Evolutionary conservation across 352 stramenopile species (phyloP).

Genomic region (Globisporangium camurandrum): DNA sequence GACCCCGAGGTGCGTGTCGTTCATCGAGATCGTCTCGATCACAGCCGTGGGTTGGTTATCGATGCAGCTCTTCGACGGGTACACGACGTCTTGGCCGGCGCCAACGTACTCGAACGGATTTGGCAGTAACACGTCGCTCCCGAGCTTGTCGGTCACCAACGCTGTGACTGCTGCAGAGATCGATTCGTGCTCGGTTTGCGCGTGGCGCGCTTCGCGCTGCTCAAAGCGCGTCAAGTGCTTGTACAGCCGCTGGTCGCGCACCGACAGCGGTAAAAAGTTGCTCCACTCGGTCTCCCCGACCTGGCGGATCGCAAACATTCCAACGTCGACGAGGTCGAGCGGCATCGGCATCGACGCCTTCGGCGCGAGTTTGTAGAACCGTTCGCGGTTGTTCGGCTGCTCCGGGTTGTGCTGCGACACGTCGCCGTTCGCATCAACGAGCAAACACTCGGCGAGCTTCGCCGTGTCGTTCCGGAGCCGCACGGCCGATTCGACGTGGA

Average conservation of each 20-base stretch:
- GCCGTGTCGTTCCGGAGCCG: conserved; percentile 74
- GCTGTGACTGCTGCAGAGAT: conserved; percentile 30
- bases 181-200: conserved; percentile 36
- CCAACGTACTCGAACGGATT: conserved; percentile 31
- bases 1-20: conserved; percentile 41
- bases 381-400: conserved; percentile 34
- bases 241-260: conserved; percentile 63
- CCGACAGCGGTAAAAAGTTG: conserved; percentile 60
- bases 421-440: conserved; percentile 45
- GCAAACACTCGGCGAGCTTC: conserved; percentile 66
- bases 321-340: conserved; percentile 60
- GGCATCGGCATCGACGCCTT: conserved; percentile 55
- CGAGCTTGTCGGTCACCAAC: conserved; percentile 61
- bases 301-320: conserved; percentile 77
- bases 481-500: conserved; percentile 63
- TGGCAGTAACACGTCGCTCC: conserved; percentile 46
- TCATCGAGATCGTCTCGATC: conserved; percentile 63
- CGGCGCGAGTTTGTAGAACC: conserved; percentile 51
- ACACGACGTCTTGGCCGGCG: conserved; percentile 56
- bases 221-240: conserved; percentile 72
- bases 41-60: conserved; percentile 79
- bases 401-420: conserved; percentile 47
- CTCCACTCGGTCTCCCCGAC: conserved; percentile 82
- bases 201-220: conserved; percentile 56
- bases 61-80: conserved; percentile 63